A percentile compares a stretch with the other conserved stretches of the same genome.
Conservation (phyloP, 805 yeast genomes). For the Isabelozyma gotoi region DNA sequence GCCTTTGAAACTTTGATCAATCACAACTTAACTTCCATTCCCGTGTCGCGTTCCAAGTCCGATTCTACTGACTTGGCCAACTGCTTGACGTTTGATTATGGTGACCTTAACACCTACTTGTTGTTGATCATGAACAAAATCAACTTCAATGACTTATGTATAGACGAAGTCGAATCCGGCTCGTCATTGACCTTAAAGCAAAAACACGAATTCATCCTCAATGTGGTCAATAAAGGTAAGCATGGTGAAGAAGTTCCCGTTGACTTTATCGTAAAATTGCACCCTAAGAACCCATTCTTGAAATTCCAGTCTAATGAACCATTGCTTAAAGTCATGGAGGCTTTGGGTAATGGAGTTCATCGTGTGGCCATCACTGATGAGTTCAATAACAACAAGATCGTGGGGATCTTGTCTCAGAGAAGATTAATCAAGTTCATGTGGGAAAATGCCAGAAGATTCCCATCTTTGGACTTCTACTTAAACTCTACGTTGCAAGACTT, state of each 20-base stretch:
- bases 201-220: constrained; percentile 39
- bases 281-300: constrained; percentile 86
- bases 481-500: constrained; percentile 68
- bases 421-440: constrained; percentile 80
- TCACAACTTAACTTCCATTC: constrained; percentile 81
- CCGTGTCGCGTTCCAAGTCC: constrained; percentile 54
- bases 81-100: constrained; percentile 86
- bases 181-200: constrained; percentile 20
- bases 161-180: constrained; percentile 25
- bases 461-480: constrained; percentile 72
- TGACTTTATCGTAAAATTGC: constrained; percentile 76
- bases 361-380: constrained; percentile 76
- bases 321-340: constrained; percentile 74
- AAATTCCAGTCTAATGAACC: constrained; percentile 70
- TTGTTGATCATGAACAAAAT: constrained; percentile 79
- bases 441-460: constrained; percentile 90
- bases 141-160: constrained; percentile 33
- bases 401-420: constrained; percentile 89
- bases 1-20: constrained; percentile 79
- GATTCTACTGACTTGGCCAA: constrained; percentile 52
- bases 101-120: constrained; percentile 85
- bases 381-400: constrained; percentile 46
- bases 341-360: constrained; percentile 94
- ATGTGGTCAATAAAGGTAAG: constrained; percentile 62
- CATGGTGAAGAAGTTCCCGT: constrained; percentile 91